Evolutionary conservation across 2,329 filamentous ascomycete genomes (phyloP), one percentile per base, ranked within the genome.

Genomic region (Metarhizium robertsii): DNA sequence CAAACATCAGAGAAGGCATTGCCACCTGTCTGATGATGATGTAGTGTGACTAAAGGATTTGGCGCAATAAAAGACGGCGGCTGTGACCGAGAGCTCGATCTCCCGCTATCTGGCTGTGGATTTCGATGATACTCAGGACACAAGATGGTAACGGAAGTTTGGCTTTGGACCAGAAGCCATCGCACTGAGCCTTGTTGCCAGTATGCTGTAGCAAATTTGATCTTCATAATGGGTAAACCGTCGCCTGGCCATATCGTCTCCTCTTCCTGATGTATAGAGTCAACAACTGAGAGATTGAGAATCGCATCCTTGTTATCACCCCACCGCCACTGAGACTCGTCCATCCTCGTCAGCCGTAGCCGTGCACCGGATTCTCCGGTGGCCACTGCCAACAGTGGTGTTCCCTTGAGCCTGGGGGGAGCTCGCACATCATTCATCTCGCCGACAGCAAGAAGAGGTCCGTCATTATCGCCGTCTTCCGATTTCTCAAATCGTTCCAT

Each of bases 1-100:
- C 79, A 69, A 3, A 87, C 73, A 67, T 91, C 84, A 0, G 77
- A 76, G 61, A 88, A 84, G 0, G 75, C 64, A 34, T 69, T 71
- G 1, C 78, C 79, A 2, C 80, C 83, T 0, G 81, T 85, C 34
- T 78, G 69, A 2, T 73, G 65, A 14, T 73, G 72, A 0, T 72
- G 67, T n/a, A 90, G 66, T 10, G 71, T 75, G 6, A 82, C 65
- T 2, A 87, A 63, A 0, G 77, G 78, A 48, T 81, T 83, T 2
- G 79, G 70, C 43, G 79, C 73, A 16, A 91, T 74, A 53, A 73
- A 73, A 0, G 83, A 83, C 3, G 76, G 62, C 1, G 63, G 65
- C 58, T 65, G 67, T 20, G 52, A 25, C 10, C 53, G 52, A 32
- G 25, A 57, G 11, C 51, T 57, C 20, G 10, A 50, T 46, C 58